Percentiles rank a stretch among this genome's conserved stretches.
phyloP scores from a whole-genome alignment of 2,329 filamentous ascomycete genomes.

The Colletotrichum coccodes region DNA sequence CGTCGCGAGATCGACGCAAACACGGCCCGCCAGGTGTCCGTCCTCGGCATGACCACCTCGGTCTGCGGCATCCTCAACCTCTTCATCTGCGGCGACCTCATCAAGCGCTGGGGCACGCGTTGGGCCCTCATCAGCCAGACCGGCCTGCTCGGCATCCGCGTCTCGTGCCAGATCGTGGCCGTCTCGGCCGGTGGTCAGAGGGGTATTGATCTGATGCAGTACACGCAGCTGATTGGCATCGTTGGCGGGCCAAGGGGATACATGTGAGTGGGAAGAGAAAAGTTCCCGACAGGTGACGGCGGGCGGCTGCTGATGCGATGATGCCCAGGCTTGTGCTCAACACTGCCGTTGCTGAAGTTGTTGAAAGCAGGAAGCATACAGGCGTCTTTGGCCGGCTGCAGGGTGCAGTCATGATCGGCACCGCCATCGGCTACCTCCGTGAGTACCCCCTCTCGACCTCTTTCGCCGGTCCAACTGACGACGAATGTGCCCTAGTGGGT shows the following conservation, averaged over 20 bases:
- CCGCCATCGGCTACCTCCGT: slow-evolving; percentile 70
- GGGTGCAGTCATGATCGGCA: slow-evolving; percentile 74
- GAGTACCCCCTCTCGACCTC: slow-evolving; percentile 34
- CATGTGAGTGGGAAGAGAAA: slow-evolving; percentile 50
- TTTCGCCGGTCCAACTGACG: not conserved
- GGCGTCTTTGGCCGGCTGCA: slow-evolving; percentile 73
- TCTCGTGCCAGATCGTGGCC: slow-evolving; percentile 72
- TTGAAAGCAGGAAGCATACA: slow-evolving; percentile 68
- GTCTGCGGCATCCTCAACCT: slow-evolving; percentile 75
- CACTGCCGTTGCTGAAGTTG: slow-evolving; percentile 73
- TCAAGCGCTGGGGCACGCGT: slow-evolving; percentile 74
- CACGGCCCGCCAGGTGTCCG: slow-evolving; percentile 71
- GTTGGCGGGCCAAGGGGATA: slow-evolving; percentile 77
- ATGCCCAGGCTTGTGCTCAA: slow-evolving; percentile 67
- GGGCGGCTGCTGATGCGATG: not conserved
- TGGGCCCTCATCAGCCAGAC: slow-evolving; percentile 71
- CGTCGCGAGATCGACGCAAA: slow-evolving; percentile 71
- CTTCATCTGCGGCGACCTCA: slow-evolving; percentile 73
- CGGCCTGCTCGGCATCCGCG: slow-evolving; percentile 71
- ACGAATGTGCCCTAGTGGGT: slow-evolving; percentile 58
- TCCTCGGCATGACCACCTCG: slow-evolving; percentile 74
- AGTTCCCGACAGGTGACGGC: not conserved
- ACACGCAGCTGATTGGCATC: slow-evolving; percentile 74
- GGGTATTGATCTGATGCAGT: slow-evolving; percentile 76
- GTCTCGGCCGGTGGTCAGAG: slow-evolving; percentile 68